Base-by-base conservation (phyloP, 2,329 filamentous ascomycete genomes). In the Colletotrichum tropicicola region DNA sequence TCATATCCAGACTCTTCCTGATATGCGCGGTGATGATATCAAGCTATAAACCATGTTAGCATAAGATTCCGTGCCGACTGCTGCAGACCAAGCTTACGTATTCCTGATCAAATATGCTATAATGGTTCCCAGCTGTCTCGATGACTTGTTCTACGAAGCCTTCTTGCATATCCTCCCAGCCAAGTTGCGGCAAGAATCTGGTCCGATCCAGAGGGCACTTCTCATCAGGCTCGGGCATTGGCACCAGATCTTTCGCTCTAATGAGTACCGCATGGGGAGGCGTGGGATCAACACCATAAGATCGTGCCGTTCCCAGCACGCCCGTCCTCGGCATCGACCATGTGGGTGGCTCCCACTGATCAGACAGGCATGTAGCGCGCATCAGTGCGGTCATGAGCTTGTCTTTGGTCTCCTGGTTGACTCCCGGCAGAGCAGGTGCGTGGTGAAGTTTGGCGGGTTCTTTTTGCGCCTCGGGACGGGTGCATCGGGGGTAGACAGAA, bases 321-420 rank as follows among this genome's bases (percentile, higher is more conserved):
- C 54, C 47, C 2, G 47, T 23, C 5, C 55, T 51, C 17, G 47
- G 48, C 47, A 59, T 39, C 0, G 47, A 41, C 60, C 60, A 64
- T 8, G 8, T 0, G 1, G 60, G 60, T 5, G 55, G 60, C 1
- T 59, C 55, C 60, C 60, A 64, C 19, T 53, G 60, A 32, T 64
- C 60, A 1, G 60, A 59, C 5, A 64, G 39, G 6, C 55, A 64
- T 4, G 60, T 64, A 4, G 60, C 60, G 13, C 60, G 56, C 60
- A 64, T 64, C 4, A 64, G 55, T 3, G 60, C 60, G 0, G 60
- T 64, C 60, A 64, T 64, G 6, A 64, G 48, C 47, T 59, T 64
- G 7, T 64, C 47, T 2, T 54, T 28, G 0, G 60, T 64, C 21
- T 59, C 60, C 9, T 59, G 45, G 5, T 53, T 64, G 5, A 64